phyloP scores from a whole-genome alignment of 495 filamentous ascomycete species.

The Aspergillus sparsus region DNA sequence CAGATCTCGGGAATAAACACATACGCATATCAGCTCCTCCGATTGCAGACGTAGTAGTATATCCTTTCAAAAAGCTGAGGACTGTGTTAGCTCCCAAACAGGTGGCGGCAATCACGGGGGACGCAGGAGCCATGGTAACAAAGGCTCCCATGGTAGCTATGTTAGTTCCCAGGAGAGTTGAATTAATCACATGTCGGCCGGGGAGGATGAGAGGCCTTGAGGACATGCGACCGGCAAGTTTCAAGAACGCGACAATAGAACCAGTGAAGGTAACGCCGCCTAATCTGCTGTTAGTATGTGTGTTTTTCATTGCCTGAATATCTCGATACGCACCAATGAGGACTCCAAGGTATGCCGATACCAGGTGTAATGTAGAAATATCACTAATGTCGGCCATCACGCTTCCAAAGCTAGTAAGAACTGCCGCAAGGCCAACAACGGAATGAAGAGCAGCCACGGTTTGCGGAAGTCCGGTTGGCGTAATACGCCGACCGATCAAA shows the following conservation, averaged over 20 bases:
- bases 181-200: constrained; percentile 70
- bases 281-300: constrained; percentile 17
- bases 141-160: constrained; percentile 78
- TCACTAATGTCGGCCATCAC: constrained; percentile 68
- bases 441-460: constrained; percentile 81
- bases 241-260: constrained; percentile 78
- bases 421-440: constrained; percentile 78
- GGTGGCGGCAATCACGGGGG: constrained; percentile 69
- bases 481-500: constrained; percentile 78
- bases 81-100: constrained; percentile 71
- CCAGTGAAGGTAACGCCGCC: constrained; percentile 82
- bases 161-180: constrained; percentile 67
- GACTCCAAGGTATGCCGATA: constrained; percentile 77
- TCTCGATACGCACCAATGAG: constrained; percentile 57
- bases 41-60: constrained; percentile 78
- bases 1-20: constrained; percentile 9
- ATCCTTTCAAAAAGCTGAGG: constrained; percentile 78
- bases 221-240: constrained; percentile 74
- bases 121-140: constrained; percentile 71
- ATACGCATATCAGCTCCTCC: constrained; percentile 80
- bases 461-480: constrained; percentile 77
- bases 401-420: constrained; percentile 78
- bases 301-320: background rate
- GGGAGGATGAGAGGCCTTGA: constrained; percentile 68
- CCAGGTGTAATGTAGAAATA: constrained; percentile 71